Evolutionary conservation across 2,329 filamentous ascomycete species (phyloP).

Genomic region (Aspergillus calidoustus): DNA sequence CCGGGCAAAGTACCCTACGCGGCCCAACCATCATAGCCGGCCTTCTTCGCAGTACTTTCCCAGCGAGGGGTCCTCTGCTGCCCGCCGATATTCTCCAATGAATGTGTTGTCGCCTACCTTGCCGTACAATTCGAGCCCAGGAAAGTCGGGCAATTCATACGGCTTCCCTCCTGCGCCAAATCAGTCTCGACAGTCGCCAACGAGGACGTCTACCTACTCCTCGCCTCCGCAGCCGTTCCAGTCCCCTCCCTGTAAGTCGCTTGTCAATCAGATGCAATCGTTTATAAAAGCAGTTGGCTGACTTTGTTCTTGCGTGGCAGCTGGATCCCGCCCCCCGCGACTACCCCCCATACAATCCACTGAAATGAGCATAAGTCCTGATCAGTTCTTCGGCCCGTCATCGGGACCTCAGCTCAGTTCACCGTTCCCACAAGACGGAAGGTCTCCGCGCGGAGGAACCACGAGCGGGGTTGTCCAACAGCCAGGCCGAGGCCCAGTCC

Average conservation of each 20-base stretch:
- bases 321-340: constrained; percentile 62
- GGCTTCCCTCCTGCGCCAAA: constrained; percentile 58
- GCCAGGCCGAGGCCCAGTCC: constrained; percentile 69
- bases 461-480: constrained; percentile 55
- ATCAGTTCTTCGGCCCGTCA: constrained; percentile 73
- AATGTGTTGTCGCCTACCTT: constrained; percentile 81
- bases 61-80: constrained; percentile 78
- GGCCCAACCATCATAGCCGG: constrained; percentile 72
- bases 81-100: constrained; percentile 96
- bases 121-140: constrained; percentile 72
- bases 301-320: constrained; percentile 35
- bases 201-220: constrained; percentile 63
- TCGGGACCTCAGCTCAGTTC: constrained; percentile 73
- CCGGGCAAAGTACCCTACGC: constrained; percentile 82
- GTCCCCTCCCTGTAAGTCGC: constrained; percentile 59
- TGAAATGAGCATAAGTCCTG: constrained; percentile 67
- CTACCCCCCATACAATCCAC: constrained; percentile 74
- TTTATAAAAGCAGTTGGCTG: background rate
- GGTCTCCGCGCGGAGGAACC: constrained; percentile 53
- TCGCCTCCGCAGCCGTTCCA: constrained; percentile 63
- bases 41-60: constrained; percentile 73
- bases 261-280: background rate
- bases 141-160: constrained; percentile 56
- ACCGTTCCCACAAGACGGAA: constrained; percentile 60
- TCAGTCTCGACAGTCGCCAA: constrained; percentile 76